Conservation (phyloP, 2,329 filamentous ascomycete species). For the Tolypocladium ophioglossoides region DNA sequence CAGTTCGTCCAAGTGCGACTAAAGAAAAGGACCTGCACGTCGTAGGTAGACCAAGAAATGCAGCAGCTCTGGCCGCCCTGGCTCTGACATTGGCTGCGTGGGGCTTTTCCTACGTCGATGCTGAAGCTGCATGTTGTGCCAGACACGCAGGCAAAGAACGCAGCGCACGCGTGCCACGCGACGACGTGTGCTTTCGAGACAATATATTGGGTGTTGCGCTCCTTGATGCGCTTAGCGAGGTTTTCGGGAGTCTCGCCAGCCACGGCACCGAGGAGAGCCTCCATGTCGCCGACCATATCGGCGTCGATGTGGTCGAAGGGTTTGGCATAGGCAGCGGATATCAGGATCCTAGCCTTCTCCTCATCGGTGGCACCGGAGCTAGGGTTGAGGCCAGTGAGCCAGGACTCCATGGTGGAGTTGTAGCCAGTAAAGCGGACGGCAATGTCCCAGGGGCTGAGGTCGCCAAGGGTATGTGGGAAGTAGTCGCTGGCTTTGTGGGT, state of each 20-base stretch:
- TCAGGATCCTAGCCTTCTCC: not conserved
- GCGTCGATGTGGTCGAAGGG: not conserved
- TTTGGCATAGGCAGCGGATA: not conserved
- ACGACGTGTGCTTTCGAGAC: not conserved
- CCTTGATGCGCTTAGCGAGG: not conserved
- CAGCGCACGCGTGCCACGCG: not conserved
- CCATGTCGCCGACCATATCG: not conserved
- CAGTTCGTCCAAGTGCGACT: not conserved
- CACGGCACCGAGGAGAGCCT: not conserved
- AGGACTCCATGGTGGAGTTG: not conserved
- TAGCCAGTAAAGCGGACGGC: not conserved
- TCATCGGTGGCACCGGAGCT: not conserved
- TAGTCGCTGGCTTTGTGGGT: not conserved
- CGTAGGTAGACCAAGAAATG: not conserved
- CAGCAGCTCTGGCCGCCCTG: not conserved
- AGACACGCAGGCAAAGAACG: not conserved
- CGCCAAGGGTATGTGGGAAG: not conserved
- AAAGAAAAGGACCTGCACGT: not conserved
- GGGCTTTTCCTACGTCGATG: not conserved
- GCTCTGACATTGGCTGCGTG: not conserved
- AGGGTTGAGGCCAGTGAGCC: not conserved
- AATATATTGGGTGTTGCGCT: not conserved
- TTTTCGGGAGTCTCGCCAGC: not conserved
- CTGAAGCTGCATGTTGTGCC: not conserved
- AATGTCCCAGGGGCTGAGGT: not conserved